phyloP scores from a whole-genome alignment of 2,329 filamentous ascomycete species.

The Trematosphaeria pertusa region DNA sequence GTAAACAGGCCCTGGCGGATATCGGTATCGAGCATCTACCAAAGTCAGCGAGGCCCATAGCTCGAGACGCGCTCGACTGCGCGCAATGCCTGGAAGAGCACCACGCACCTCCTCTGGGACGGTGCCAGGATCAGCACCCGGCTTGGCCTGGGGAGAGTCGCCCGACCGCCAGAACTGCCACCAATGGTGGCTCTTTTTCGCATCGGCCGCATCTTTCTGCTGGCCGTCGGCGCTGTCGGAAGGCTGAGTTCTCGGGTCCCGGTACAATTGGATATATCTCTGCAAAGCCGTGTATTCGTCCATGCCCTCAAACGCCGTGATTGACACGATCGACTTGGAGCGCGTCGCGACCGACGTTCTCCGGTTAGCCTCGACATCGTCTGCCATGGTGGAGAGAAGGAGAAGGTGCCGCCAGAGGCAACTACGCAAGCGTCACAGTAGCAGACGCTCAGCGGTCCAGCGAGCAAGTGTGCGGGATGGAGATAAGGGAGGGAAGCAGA shows the following conservation, averaged over 20 bases:
- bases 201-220: constrained; percentile 45
- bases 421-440: constrained; percentile 2
- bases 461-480: constrained; percentile 4
- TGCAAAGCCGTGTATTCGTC: constrained; percentile 72
- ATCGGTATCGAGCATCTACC: constrained; percentile 65
- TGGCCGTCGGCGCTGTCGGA: constrained; percentile 52
- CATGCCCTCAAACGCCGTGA: constrained; percentile 53
- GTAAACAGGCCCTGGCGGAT: constrained; percentile 68
- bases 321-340: constrained; percentile 44
- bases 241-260: constrained; percentile 62
- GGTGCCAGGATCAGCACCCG: constrained; percentile 43
- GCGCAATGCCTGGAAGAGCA: no score
- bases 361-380: constrained; percentile 47
- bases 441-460: background rate
- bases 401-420: background rate
- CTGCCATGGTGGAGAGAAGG: constrained; percentile 19
- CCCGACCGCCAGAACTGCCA: constrained; percentile 64
- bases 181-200: constrained; percentile 61
- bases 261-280: constrained; percentile 72
- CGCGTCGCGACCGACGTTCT: constrained; percentile 34
- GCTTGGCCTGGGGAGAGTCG: constrained; percentile 34
- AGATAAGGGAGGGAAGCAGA: background rate
- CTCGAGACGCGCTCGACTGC: no score
- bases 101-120: constrained; percentile 66
- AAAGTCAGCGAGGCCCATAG: constrained; percentile 55